Conservation (phyloP, 352 stramenopile genomes). For the Blastocystis sp. region DNA sequence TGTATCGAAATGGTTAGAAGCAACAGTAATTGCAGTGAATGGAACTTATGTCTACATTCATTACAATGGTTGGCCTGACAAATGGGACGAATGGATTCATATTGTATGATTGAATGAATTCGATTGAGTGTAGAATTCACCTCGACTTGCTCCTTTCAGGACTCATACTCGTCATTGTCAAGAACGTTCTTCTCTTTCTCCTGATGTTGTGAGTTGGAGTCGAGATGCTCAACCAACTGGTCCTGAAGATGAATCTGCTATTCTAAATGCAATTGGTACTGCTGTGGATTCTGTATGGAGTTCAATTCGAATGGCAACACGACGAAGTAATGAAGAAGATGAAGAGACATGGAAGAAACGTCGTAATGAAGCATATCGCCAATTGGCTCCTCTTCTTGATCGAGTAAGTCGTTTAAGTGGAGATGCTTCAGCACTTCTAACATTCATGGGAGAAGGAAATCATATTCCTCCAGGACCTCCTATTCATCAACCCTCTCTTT, state of each 20-base stretch:
- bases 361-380: neutral
- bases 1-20: conserved; percentile 80
- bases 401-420: conserved; percentile 5
- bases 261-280: neutral
- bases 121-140: conserved; percentile 70
- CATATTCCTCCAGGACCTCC: neutral
- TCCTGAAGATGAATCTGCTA: neutral
- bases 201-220: conserved; percentile 22
- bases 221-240: neutral
- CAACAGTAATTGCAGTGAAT: conserved; percentile 73
- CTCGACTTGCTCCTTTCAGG: conserved; percentile 74
- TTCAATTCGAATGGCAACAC: neutral
- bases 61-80: conserved; percentile 78
- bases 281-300: neutral
- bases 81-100: conserved; percentile 78
- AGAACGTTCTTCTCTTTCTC: neutral
- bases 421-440: neutral
- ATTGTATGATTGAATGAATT: neutral
- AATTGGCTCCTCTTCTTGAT: conserved; percentile 21
- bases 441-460: neutral
- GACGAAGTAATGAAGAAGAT: neutral
- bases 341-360: neutral
- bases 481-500: neutral
- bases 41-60: conserved; percentile 75
- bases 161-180: conserved; percentile 69